Percentiles rank a stretch among this genome's conserved stretches.
These are phyloP conservation scores for Cordyceps cateniannulata DNA, from an alignment of 2,329 filamentous ascomycete genomes.

Conservation along the genomic window DNA sequence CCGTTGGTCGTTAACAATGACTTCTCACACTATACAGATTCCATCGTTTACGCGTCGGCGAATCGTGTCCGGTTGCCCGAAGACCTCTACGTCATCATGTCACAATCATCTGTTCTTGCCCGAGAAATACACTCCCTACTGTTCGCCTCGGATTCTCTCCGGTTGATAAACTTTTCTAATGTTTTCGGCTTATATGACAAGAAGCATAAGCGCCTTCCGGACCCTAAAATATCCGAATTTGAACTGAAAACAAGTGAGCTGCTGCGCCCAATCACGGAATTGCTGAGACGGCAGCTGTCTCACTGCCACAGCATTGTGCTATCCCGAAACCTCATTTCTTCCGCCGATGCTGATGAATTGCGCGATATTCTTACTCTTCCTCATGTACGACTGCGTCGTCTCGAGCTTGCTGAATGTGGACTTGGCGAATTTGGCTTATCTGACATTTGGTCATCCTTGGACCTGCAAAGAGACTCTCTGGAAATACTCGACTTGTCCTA, in stretches of 20 bases:
- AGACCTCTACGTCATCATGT: constrained; percentile 41
- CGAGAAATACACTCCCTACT: constrained; percentile 51
- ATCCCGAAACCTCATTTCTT: constrained; percentile 42
- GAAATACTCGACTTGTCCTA: constrained; percentile 46
- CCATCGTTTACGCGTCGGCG: constrained; percentile 45
- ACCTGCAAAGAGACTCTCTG: constrained; percentile 38
- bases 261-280: constrained; percentile 42
- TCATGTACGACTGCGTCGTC: constrained; percentile 35
- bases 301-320: constrained; percentile 46
- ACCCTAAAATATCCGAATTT: constrained; percentile 17
- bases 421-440: constrained; percentile 43
- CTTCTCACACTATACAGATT: constrained; percentile 36
- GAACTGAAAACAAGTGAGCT: constrained; percentile 32
- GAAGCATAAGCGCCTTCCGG: constrained; percentile 18
- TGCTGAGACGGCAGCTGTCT: constrained; percentile 40
- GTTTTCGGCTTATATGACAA: constrained; percentile 25
- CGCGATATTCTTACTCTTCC: constrained; percentile 34
- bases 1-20: constrained; percentile 35
- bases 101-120: constrained; percentile 44
- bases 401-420: constrained; percentile 46
- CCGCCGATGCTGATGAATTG: constrained; percentile 42
- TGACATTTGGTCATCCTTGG: constrained; percentile 41
- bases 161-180: constrained; percentile 47
- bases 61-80: constrained; percentile 44
- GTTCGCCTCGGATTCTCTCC: constrained; percentile 49